Evolutionary conservation across 148 eudicot species (phyloP), one percentile per base, ranked within the genome.

Genomic region (Camellia japonica): DNA sequence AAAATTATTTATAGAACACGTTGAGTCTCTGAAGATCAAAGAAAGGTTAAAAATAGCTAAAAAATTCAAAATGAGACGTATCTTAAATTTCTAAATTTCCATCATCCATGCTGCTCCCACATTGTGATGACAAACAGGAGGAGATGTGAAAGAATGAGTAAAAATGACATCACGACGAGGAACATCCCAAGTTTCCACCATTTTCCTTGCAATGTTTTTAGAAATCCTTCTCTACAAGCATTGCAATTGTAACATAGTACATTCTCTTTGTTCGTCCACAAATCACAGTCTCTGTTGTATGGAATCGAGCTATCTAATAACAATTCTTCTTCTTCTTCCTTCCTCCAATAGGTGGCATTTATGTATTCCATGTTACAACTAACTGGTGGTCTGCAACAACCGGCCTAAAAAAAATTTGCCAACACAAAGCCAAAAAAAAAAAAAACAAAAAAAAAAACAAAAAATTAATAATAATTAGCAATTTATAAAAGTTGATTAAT

Each of bases 371-470:
- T 86, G 8, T 66, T 82, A 54, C 90, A 88, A 7, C 10, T 78
- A 6, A 30, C 4, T 0, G 88, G 88, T 43, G 90, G 90, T 71
- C 42, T 79, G 82, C 90, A 88, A 16, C 90, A 88, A 14, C 88
- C 90, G 6, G 86, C 54, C 87, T 84, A 63, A 20, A 67, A 46
- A 44, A 46, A 30, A 30, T 30, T 44, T 20, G 41, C 23, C 62
- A 3, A 61, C 66, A 68, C 52, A 13, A 58, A 70, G 77, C 3
- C 12, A 18, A 7, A 12, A 18, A 30, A 30, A 30, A 30, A 30
- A 30, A 30, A 30, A 30, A 30, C 0, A 0, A 30, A 30, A 30
- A 30, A 30, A 30, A 30, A 30, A 30, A 30, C 1, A 30, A 30
- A 30, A 30, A 30, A 30, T 30, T 18, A 18, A 23, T 11, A 19